Evolutionary conservation across 495 filamentous ascomycete genomes (phyloP).

Genomic region (Penicillium alfredii): DNA sequence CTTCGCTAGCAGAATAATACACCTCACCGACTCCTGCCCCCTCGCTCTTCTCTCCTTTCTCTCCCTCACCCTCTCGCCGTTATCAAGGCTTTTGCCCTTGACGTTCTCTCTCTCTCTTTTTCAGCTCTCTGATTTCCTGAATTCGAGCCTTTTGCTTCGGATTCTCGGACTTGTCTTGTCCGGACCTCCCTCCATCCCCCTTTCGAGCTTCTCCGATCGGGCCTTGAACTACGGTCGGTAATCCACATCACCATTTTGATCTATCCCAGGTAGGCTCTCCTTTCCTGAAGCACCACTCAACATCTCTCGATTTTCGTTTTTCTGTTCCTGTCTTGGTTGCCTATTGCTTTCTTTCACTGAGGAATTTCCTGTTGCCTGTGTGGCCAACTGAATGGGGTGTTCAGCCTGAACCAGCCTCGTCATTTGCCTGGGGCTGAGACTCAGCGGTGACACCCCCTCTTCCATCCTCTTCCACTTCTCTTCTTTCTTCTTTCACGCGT

Average conservation of each 20-base stretch:
- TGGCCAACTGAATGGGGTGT: slow-evolving; percentile 1
- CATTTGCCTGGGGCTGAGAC: slow-evolving; percentile 2
- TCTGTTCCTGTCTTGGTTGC: not conserved
- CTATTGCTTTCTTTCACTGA: no score
- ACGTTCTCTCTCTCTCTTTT: no score
- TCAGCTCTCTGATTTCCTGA: slow-evolving; percentile 5
- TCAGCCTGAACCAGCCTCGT: slow-evolving; percentile 9
- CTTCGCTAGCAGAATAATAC: slow-evolving; percentile 25
- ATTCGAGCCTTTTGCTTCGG: slow-evolving; percentile 4
- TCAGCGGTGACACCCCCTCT: slow-evolving; percentile 13
- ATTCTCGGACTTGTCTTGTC: not conserved
- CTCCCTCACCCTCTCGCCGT: slow-evolving; percentile 17
- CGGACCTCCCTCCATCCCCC: slow-evolving; percentile 11
- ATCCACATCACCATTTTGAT: slow-evolving; percentile 24
- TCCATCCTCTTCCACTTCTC: slow-evolving; percentile 14
- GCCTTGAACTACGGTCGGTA: slow-evolving; percentile 17
- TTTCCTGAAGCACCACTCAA: not conserved
- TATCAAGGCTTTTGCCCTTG: slow-evolving; percentile 41
- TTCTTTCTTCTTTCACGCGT: slow-evolving; percentile 7
- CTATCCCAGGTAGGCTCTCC: slow-evolving; percentile 8
- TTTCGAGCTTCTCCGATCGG: slow-evolving; percentile 4
- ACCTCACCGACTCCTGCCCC: slow-evolving; percentile 27
- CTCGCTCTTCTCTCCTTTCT: slow-evolving; percentile 7
- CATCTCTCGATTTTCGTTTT: not conserved
- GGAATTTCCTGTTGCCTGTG: not conserved